Evolutionary conservation across 345 rosid genomes (phyloP).

Genomic region (Pistacia vera): DNA sequence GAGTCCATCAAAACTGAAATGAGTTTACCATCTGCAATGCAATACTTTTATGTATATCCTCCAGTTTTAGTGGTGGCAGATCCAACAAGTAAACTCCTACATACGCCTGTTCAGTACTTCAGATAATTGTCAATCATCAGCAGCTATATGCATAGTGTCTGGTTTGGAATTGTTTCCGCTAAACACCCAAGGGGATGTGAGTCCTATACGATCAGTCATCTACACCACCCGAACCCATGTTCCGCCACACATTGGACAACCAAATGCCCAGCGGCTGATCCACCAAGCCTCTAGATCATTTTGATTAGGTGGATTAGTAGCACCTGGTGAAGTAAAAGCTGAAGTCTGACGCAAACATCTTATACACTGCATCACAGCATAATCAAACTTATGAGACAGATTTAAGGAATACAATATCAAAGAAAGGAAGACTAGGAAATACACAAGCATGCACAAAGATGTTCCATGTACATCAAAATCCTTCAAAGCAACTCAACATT

Average conservation of each 20-base stretch:
- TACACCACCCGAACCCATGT: conserved; percentile 96
- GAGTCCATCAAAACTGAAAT: not conserved
- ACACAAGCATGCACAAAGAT: not conserved
- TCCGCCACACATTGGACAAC: conserved; percentile 99
- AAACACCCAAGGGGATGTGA: not conserved
- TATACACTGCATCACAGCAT: conserved; percentile 66
- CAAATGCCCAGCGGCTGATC: conserved; percentile 96
- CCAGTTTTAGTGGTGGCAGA: not conserved
- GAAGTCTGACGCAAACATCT: conserved; percentile 97
- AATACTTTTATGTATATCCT: not conserved
- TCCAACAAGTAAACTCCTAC: not conserved
- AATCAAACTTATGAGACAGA: not conserved
- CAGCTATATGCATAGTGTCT: not conserved
- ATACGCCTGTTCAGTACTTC: not conserved
- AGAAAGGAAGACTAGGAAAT: not conserved
- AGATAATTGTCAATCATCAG: not conserved
- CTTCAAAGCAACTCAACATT: not conserved
- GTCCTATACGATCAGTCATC: not conserved
- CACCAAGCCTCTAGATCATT: conserved; percentile 84
- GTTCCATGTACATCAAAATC: not conserved
- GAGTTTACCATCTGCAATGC: not conserved
- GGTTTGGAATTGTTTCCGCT: not conserved
- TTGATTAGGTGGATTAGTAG: conserved; percentile 49
- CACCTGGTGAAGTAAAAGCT: conserved; percentile 73
- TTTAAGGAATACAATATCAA: not conserved